Percentiles rank a stretch among this genome's conserved stretches.
Evolutionary conservation across 23 red algal species (phyloP).

Genomic region (Cyanidioschyzon merolae): DNA sequence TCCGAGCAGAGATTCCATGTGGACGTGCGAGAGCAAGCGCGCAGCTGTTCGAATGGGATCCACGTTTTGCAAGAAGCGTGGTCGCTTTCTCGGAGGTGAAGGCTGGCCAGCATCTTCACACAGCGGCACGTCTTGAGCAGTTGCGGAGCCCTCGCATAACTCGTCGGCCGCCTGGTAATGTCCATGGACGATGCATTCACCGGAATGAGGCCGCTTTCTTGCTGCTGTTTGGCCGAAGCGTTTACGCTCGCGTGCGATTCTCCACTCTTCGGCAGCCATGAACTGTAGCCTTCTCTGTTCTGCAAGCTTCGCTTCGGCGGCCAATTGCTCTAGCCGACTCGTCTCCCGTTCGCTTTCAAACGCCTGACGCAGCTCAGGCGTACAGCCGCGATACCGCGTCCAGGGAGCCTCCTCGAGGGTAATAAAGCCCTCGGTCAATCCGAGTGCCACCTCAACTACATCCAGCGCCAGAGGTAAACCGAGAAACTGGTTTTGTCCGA

Average conservation of each 20-base stretch:
- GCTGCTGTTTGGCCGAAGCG: background rate
- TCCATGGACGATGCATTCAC: background rate
- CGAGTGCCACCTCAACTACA: constrained; percentile 45
- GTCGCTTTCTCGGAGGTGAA: background rate
- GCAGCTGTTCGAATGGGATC: background rate
- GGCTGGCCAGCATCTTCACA: background rate
- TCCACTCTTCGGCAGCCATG: background rate
- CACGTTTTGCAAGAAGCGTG: background rate
- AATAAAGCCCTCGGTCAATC: constrained; percentile 38
- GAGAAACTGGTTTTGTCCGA: constrained; percentile 66
- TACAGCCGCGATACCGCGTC: constrained; percentile 10
- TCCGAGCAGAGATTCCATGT: background rate
- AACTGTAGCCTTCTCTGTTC: constrained; percentile 17
- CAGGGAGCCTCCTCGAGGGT: constrained; percentile 13
- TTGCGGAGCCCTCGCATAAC: too few relatives aligned
- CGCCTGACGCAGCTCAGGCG: background rate
- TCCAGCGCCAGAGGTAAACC: constrained; percentile 61
- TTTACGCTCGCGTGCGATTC: background rate
- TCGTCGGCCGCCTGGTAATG: background rate
- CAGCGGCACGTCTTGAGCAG: background rate
- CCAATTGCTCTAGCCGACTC: background rate
- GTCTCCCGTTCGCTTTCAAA: constrained; percentile 16
- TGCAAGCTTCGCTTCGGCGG: constrained; percentile 15
- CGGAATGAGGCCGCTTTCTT: background rate
- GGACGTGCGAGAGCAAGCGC: background rate